phyloP scores from a whole-genome alignment of 2,329 filamentous ascomycete genomes.

The Coniochaeta ligniaria region DNA sequence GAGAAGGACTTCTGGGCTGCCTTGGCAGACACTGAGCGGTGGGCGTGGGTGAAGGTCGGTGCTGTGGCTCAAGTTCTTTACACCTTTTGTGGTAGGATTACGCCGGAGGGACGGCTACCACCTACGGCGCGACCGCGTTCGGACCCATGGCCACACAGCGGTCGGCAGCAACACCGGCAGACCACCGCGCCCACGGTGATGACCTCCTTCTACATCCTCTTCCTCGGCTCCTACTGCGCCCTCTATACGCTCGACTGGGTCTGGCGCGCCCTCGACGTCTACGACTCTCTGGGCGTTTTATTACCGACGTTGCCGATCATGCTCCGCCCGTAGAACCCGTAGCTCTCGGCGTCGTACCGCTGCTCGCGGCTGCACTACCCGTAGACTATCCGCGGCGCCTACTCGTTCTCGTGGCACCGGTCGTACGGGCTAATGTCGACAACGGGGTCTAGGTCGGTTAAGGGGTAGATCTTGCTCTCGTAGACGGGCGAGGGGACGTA shows the following conservation, averaged over 20 bases:
- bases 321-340: constrained; percentile 62
- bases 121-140: constrained; percentile 3
- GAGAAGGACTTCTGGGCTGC: too few relatives aligned
- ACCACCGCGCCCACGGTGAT: constrained; percentile 95
- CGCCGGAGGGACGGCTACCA: not conserved
- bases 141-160: constrained; percentile 27
- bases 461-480: too few relatives aligned
- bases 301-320: too few relatives aligned
- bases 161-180: constrained; percentile 54
- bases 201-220: constrained; percentile 86
- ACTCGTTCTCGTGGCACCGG: constrained; percentile 77
- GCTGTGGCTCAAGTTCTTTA: too few relatives aligned
- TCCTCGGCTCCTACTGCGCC: constrained; percentile 78
- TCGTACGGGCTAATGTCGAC: too few relatives aligned
- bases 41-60: too few relatives aligned
- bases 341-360: constrained; percentile 69
- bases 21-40: too few relatives aligned
- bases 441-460: too few relatives aligned
- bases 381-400: constrained; percentile 79
- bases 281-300: too few relatives aligned
- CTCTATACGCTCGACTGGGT: constrained; percentile 95
- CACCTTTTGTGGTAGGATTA: too few relatives aligned
- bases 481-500: too few relatives aligned
- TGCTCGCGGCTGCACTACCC: constrained; percentile 76
- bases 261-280: constrained; percentile 53